These are phyloP conservation scores for Fusarium torreyae DNA, from an alignment of 2,329 filamentous ascomycete species.

Conservation along the genomic window DNA sequence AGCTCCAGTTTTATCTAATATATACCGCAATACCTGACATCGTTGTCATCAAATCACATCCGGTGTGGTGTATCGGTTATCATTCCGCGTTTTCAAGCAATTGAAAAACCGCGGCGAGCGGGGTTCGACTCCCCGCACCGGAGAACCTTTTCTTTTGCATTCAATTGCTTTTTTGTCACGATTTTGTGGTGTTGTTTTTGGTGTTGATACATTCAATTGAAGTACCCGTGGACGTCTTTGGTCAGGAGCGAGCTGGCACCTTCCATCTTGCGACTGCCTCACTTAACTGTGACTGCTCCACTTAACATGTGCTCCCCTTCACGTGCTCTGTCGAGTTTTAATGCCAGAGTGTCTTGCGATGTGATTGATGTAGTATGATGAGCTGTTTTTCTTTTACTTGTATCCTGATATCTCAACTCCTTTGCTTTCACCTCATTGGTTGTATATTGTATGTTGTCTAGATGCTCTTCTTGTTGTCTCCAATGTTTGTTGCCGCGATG, in stretches of 20 bases:
- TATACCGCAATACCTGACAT: rapidly evolving
- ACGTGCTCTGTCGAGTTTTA: neutral
- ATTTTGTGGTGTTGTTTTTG: neutral
- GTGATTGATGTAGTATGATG: too few relatives aligned
- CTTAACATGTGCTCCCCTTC: neutral
- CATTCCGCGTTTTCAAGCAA: conserved; percentile 30
- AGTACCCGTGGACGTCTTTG: neutral
- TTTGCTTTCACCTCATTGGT: too few relatives aligned
- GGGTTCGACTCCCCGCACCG: conserved; percentile 38
- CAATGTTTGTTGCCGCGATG: too few relatives aligned
- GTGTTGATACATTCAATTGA: neutral
- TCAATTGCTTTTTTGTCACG: neutral
- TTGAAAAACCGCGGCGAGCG: conserved; percentile 25
- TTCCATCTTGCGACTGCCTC: neutral
- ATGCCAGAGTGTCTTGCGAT: too few relatives aligned
- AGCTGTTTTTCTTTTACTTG: too few relatives aligned
- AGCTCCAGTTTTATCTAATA: rapidly evolving
- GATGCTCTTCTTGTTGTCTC: too few relatives aligned
- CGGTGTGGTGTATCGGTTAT: conserved; percentile 40
- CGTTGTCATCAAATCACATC: neutral
- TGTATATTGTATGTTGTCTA: too few relatives aligned
- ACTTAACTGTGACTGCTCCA: neutral
- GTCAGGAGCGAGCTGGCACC: neutral
- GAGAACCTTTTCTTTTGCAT: neutral
- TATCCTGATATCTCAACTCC: too few relatives aligned